Conservation (phyloP, 306 rosid species). For the Clitoria ternatea region DNA sequence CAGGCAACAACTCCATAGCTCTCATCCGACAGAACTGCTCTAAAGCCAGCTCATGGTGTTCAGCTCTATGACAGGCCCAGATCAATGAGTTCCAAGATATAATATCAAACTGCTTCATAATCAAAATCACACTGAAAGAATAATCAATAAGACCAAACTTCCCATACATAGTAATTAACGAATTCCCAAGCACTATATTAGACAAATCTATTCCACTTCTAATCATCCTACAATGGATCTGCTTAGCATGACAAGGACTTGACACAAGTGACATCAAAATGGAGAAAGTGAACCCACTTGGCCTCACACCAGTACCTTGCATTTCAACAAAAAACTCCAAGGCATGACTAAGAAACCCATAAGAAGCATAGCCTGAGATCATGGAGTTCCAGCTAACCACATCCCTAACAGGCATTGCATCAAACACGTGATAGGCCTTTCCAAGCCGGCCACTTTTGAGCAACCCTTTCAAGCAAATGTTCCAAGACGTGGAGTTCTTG, state of each 20-base stretch:
- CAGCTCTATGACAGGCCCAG: slow-evolving; percentile 60
- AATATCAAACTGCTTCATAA: slow-evolving; percentile 58
- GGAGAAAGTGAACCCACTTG: slow-evolving; percentile 73
- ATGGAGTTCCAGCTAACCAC: slow-evolving; percentile 78
- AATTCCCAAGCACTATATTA: slow-evolving; percentile 68
- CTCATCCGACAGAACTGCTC: slow-evolving; percentile 55
- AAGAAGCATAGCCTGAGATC: slow-evolving; percentile 52
- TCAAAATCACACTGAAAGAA: slow-evolving; percentile 48
- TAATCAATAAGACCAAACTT: slow-evolving; percentile 54
- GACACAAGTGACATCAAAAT: slow-evolving; percentile 47
- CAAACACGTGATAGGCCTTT: slow-evolving; percentile 48
- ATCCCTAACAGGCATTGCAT: slow-evolving; percentile 70
- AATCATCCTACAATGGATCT: slow-evolving; percentile 65
- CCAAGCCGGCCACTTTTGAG: slow-evolving; percentile 39
- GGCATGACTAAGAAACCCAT: slow-evolving; percentile 45
- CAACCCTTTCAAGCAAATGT: slow-evolving; percentile 57
- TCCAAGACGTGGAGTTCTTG: slow-evolving; percentile 67
- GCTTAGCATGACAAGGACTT: slow-evolving; percentile 48
- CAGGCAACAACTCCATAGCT: slow-evolving; percentile 41
- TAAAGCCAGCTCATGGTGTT: slow-evolving; percentile 50
- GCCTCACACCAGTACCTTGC: slow-evolving; percentile 52
- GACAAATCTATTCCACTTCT: slow-evolving; percentile 44
- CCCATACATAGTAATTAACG: slow-evolving; percentile 76
- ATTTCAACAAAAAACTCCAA: slow-evolving; percentile 45
- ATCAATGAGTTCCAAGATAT: slow-evolving; percentile 84